Conservation (phyloP, 2,329 filamentous ascomycete genomes). For the Talaromyces pinophilus region DNA sequence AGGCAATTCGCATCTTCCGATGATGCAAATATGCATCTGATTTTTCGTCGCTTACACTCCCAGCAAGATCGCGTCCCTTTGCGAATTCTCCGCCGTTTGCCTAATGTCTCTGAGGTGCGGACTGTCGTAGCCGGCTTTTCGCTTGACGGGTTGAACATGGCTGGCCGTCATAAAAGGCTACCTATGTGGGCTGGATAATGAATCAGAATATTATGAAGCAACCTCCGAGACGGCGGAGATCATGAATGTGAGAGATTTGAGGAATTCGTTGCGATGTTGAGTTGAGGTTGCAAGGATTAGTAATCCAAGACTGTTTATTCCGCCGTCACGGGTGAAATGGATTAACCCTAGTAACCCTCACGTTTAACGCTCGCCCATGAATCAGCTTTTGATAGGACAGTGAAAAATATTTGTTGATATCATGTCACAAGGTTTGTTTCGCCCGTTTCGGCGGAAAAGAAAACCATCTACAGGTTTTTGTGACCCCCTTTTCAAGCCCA, state of each 20-base stretch:
- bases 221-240: conserved; percentile 11
- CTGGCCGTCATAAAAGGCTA: background rate
- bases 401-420: background rate
- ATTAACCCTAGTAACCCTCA: background rate
- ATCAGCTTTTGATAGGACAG: background rate
- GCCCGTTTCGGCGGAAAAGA: background rate
- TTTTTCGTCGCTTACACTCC: conserved; percentile 20
- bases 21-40: conserved; percentile 12
- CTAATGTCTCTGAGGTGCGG: background rate
- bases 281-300: background rate
- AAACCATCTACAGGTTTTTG: background rate
- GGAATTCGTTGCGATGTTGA: background rate
- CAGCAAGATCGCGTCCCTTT: conserved; percentile 22
- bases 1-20: conserved; percentile 25
- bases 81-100: conserved; percentile 22
- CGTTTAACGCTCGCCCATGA: background rate
- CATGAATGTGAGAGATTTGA: background rate
- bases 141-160: background rate
- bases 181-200: background rate
- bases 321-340: conserved; percentile 13
- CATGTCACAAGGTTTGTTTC: background rate
- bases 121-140: background rate
- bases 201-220: background rate
- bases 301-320: background rate
- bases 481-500: background rate